Percentiles rank a stretch among this genome's conserved stretches.
Conservation (phyloP, 495 filamentous ascomycete species). For the Xylaria venustula region DNA sequence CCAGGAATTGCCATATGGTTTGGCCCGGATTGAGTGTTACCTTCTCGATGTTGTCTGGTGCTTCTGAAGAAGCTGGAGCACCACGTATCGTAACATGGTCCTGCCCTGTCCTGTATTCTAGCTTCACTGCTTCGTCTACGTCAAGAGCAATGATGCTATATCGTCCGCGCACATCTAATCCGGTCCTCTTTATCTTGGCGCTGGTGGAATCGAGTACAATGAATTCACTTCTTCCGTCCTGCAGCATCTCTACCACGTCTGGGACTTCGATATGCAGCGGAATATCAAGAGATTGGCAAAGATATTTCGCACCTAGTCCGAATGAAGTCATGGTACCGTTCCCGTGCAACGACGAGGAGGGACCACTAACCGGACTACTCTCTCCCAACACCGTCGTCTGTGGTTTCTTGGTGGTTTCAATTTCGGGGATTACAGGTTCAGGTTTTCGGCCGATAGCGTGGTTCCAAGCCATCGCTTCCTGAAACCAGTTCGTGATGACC, state of each 20-base stretch:
- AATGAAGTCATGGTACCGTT: conserved; percentile 20
- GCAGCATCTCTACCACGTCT: conserved; percentile 49
- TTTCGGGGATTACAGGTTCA: conserved; percentile 1
- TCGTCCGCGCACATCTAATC: conserved; percentile 52
- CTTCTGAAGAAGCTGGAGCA: conserved; percentile 1
- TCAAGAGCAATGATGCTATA: conserved; percentile 68
- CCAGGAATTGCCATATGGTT: conserved; percentile 56
- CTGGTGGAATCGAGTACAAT: conserved; percentile 58
- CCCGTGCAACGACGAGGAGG: conserved; percentile 5
- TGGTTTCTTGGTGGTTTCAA: neutral
- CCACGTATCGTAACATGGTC: conserved; percentile 30
- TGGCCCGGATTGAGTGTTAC: conserved; percentile 33
- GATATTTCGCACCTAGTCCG: conserved; percentile 25
- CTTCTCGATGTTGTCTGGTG: conserved; percentile 14
- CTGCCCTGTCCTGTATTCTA: conserved; percentile 54
- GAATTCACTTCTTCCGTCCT: conserved; percentile 37
- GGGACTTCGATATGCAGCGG: conserved; percentile 39
- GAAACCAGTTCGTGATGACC: conserved; percentile 79
- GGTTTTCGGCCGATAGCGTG: conserved; percentile 17
- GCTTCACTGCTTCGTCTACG: conserved; percentile 46
- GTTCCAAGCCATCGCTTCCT: conserved; percentile 56
- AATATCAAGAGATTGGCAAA: conserved; percentile 29
- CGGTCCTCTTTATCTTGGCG: conserved; percentile 34
- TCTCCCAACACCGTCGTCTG: neutral
- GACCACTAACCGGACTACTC: neutral